phyloP scores from a whole-genome alignment of 2,329 filamentous ascomycete genomes.

The Seiridium unicorne region DNA sequence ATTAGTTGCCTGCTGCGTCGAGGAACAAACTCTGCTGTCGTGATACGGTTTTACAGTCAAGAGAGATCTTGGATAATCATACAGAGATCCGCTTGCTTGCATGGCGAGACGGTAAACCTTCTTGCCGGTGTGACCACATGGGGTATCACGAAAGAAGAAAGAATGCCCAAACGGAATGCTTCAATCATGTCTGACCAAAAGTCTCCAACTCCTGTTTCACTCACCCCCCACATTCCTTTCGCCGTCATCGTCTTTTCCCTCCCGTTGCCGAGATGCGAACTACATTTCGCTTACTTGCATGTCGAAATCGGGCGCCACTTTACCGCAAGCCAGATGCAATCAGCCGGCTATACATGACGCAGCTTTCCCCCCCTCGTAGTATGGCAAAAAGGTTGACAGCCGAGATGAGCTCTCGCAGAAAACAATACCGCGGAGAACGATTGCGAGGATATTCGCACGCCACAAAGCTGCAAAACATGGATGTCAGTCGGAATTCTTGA shows the following conservation, averaged over 20 bases:
- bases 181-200: neutral
- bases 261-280: constrained; percentile 2
- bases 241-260: neutral
- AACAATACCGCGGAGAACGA: neutral
- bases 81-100: neutral
- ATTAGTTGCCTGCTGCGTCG: neutral
- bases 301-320: neutral
- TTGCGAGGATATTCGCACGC: no score
- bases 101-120: neutral
- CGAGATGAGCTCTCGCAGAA: neutral
- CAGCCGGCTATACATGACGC: neutral
- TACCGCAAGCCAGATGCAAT: neutral
- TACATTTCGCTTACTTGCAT: constrained; percentile 3
- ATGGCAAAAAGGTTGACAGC: neutral
- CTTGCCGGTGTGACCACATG: neutral
- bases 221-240: constrained; percentile 3
- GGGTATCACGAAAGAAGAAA: neutral
- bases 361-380: neutral
- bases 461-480: no score
- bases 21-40: neutral
- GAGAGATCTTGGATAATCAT: neutral
- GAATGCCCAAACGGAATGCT: neutral
- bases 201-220: neutral
- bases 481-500: no score
- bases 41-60: neutral